Conservation (phyloP, 352 stramenopile genomes). For the Phytophthora crassamura region DNA sequence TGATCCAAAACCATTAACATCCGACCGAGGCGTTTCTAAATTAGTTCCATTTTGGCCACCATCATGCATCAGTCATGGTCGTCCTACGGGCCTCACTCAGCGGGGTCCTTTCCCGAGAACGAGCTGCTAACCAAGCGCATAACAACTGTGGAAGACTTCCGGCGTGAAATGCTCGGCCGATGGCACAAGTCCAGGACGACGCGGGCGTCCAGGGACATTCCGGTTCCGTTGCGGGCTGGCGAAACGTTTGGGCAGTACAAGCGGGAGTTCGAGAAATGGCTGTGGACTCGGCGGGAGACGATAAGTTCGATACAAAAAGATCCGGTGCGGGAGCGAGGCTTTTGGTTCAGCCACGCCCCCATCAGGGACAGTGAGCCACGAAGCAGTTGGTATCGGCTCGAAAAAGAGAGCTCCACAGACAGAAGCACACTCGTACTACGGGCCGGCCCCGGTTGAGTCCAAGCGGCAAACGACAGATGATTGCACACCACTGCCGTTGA, state of each 20-base stretch:
- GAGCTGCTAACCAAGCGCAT: constrained; percentile 4
- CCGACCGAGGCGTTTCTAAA: too few species aligned
- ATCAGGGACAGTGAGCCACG: too few species aligned
- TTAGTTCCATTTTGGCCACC: too few species aligned
- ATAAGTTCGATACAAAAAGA: neutral
- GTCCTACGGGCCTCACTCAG: neutral
- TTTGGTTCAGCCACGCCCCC: constrained; percentile 1
- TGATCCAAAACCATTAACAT: too few species aligned
- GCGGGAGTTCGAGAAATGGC: neutral
- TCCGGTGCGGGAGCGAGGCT: constrained; percentile 9
- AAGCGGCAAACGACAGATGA: too few species aligned
- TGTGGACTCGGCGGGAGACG: neutral
- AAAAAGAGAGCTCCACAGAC: too few species aligned
- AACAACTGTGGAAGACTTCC: neutral
- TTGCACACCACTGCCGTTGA: too few species aligned
- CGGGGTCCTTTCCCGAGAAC: too few species aligned
- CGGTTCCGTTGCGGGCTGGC: neutral
- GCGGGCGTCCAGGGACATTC: neutral
- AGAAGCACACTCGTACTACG: too few species aligned
- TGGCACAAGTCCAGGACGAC: neutral
- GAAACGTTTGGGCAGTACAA: neutral
- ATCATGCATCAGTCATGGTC: neutral
- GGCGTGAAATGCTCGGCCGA: neutral
- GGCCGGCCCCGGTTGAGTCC: too few species aligned
- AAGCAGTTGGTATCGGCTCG: too few species aligned